Conservation (phyloP, 2,329 filamentous ascomycete genomes). For the Hypoxylon sp. region DNA sequence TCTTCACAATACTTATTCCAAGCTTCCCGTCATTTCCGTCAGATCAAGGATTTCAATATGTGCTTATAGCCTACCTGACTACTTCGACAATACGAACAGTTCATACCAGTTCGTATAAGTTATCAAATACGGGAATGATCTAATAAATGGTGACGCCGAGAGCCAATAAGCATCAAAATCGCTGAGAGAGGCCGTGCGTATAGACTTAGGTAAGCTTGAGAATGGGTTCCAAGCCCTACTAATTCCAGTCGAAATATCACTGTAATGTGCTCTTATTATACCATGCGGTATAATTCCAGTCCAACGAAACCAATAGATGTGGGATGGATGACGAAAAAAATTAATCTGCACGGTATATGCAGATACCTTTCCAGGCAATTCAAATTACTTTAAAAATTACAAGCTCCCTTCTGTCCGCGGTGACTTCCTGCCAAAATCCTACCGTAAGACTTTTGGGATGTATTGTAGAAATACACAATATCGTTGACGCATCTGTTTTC, state of each 20-base stretch:
- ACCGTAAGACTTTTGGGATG: background rate
- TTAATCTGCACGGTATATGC: no score
- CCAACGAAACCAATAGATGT: no score
- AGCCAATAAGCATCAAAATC: background rate
- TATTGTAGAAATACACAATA: background rate
- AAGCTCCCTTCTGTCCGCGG: no score
- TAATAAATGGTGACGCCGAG: background rate
- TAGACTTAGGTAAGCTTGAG: background rate
- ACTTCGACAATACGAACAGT: background rate
- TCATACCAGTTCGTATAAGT: background rate
- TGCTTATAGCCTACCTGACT: background rate
- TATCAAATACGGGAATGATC: background rate
- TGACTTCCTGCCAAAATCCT: background rate
- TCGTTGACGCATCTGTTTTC: background rate
- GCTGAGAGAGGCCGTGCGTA: background rate
- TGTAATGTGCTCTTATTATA: no score
- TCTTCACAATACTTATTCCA: background rate
- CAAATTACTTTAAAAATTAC: no score
- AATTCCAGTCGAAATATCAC: no score
- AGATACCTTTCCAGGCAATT: no score
- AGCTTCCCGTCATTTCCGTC: background rate
- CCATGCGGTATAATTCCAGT: no score
- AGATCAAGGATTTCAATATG: background rate
- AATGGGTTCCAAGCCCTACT: background rate
- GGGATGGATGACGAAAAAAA: no score